phyloP scores from a whole-genome alignment of 2,329 filamentous ascomycete species.

The Fusarium chuoi region DNA sequence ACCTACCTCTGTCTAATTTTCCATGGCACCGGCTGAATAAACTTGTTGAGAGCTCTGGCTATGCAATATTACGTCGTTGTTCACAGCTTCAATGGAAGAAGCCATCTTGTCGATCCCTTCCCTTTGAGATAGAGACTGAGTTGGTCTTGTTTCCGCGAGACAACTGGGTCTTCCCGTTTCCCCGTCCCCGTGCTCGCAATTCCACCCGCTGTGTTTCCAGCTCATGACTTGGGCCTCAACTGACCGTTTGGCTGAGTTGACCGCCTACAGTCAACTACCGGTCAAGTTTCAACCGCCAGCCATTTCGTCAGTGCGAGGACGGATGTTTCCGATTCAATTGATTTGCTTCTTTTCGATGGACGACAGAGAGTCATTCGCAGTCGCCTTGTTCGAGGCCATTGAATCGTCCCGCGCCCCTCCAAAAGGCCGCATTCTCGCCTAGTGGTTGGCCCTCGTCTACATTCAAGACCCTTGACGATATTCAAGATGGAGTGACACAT shows the following conservation, averaged over 20 bases:
- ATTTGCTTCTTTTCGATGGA: not conserved
- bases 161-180: constrained; percentile 31
- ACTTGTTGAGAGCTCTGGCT: constrained; percentile 15
- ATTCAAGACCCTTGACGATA: constrained; percentile 11
- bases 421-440: not conserved
- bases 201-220: constrained; percentile 9
- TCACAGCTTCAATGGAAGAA: constrained; percentile 9
- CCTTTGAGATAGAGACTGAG: constrained; percentile 16
- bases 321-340: constrained; percentile 15
- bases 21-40: constrained; percentile 13
- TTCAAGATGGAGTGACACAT: constrained; percentile 23
- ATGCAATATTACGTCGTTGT: constrained; percentile 41
- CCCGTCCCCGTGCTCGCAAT: constrained; percentile 27
- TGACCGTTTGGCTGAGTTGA: constrained; percentile 36
- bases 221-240: constrained; percentile 19
- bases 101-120: constrained; percentile 37
- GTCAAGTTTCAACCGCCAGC: constrained; percentile 1
- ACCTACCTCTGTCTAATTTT: constrained; percentile 2
- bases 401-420: constrained; percentile 2
- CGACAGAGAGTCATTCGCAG: constrained; percentile 15
- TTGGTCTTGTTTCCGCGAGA: constrained; percentile 27
- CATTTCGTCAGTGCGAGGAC: constrained; percentile 23
- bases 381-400: constrained; percentile 1
- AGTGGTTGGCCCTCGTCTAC: not conserved
- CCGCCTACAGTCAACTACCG: constrained; percentile 6